Base-by-base conservation (phyloP, 495 filamentous ascomycete species). In the Haplographium delicatum region DNA sequence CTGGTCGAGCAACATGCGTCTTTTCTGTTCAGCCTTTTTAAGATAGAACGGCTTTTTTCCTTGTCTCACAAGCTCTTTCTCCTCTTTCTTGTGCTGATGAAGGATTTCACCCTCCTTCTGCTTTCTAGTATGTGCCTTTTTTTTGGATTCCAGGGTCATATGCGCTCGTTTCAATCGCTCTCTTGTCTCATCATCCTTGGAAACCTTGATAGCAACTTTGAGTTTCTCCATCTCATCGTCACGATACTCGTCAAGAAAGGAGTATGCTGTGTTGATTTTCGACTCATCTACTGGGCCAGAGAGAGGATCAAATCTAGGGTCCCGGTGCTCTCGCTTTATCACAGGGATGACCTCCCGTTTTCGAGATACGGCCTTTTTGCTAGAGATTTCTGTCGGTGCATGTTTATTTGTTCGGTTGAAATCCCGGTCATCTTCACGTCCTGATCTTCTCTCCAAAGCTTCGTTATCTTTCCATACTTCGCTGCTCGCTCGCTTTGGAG, bases 21-120 rank as follows among this genome's bases (percentile, higher is more conserved):
- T 89, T 81, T 94, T 95, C 68, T 89, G 75, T 68, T 96, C 90
- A 51, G 79, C 81, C 68, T 85, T 81, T 78, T 97, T 97, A 55
- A 96, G 71, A 63, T 85, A 95, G 62, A 90, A 98, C 5, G 91
- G 91, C 73, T 82, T 82, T 80, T 97, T 96, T 19, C 93, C 93
- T 68, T 89, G 78, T 58, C 74, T 77, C 24, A 97, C 80, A 47
- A 85, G 65, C 66, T 89, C 84, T 68, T 86, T 87, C 78, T 98
- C 93, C 60, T 82, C 72, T 69, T 78, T 81, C 56, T 84, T 79
- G 66, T 95, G 89, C 64, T 84, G 78, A 23, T 76, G 71, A 27
- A 88, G 46, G 8, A 96, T 65, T 53, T 80, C 73, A 50, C 73
- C 66, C 65, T 84, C 78, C 18, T 80, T 73, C 42, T 87, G 84